Base-by-base conservation (phyloP, 495 filamentous ascomycete species). In the Eremomyces bilateralis region DNA sequence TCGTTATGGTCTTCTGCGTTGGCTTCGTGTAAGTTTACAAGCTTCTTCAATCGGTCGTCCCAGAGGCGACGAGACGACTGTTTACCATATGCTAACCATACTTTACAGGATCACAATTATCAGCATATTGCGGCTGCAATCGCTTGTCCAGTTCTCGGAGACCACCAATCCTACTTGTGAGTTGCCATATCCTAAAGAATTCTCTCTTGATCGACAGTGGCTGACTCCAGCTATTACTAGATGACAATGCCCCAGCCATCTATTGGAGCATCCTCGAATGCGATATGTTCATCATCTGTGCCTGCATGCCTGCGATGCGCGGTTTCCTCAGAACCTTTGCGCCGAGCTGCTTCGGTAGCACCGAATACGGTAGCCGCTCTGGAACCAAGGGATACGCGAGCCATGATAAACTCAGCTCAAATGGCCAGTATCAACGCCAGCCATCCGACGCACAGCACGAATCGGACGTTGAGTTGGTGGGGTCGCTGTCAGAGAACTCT, bases 1-100 rank as follows among this genome's bases (percentile, higher is more conserved):
- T 70, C 21, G 53, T 56, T 25, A 16, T 65, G 4, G 63, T 71
- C 49, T 69, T 71, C 43, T 51, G 52, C 3, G 50, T 67, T 13
- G 67, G 66, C 8, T 52, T 65, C 15, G 56, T 69, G 64, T 68
- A 50, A 40, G 55, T 50, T 13, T 34, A 29, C 21, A 22, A 20
- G 29, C 34, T 20, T 18, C 31, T 31, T 36, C 49, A 21, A 4
- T 28, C 24, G 10, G 12, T 33, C 4, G 11, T 12, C 6, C 15
- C n/a, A n/a, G n/a, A 10, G 3, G 21, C 4, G 4, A 20, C 22
- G 17, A 4, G 4, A 12, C 10, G 4, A 10, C 21, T 27, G 10
- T 21, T 21, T 4, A 18, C 38, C n/a, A n/a, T n/a, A n/a, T n/a
- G 24, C 24, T 42, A 22, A 37, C 20, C 6, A 16, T 6, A n/a